Evolutionary conservation across 768 basidiomycete species (phyloP).

Genomic region (Trametes maxima): DNA sequence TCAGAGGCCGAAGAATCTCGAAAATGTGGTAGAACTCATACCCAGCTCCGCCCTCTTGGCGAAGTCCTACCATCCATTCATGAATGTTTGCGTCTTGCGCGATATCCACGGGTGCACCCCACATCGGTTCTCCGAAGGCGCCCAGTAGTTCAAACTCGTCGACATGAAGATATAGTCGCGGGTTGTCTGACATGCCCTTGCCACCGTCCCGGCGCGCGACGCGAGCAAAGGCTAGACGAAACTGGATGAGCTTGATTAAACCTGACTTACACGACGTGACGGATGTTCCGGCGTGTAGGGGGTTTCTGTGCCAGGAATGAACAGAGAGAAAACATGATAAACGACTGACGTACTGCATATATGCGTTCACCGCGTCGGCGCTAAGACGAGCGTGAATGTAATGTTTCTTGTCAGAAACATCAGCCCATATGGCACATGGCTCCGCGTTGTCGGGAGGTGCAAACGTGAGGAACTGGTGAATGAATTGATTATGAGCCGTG

Average conservation of each 20-base stretch:
- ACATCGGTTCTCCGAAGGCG: slow-evolving; percentile 45
- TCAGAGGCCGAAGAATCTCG: slow-evolving; percentile 5
- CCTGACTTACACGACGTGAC: slow-evolving; percentile 51
- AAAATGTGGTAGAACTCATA: slow-evolving; percentile 36
- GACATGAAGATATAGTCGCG: slow-evolving; percentile 59
- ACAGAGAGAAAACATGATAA: background rate
- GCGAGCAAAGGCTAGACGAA: slow-evolving; percentile 53
- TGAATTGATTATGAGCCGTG: background rate
- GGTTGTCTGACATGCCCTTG: slow-evolving; percentile 42
- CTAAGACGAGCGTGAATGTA: slow-evolving; percentile 57
- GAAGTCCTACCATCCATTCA: slow-evolving; percentile 60
- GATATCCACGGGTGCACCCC: slow-evolving; percentile 54
- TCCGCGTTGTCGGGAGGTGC: slow-evolving; percentile 36
- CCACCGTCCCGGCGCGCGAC: slow-evolving; percentile 45
- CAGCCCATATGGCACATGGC: slow-evolving; percentile 58
- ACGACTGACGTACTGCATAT: slow-evolving; percentile 35
- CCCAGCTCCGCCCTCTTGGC: slow-evolving; percentile 61
- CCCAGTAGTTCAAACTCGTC: slow-evolving; percentile 46
- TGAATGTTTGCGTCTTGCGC: slow-evolving; percentile 42
- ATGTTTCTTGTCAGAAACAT: slow-evolving; percentile 58
- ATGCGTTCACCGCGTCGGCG: slow-evolving; percentile 50
- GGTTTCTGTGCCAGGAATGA: slow-evolving; percentile 11
- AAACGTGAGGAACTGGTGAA: slow-evolving; percentile 57
- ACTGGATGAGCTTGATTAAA: slow-evolving; percentile 50
- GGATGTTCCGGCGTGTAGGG: slow-evolving; percentile 27